Base-by-base conservation (phyloP, 805 yeast genomes). In the Saturnispora serradocipensis region DNA sequence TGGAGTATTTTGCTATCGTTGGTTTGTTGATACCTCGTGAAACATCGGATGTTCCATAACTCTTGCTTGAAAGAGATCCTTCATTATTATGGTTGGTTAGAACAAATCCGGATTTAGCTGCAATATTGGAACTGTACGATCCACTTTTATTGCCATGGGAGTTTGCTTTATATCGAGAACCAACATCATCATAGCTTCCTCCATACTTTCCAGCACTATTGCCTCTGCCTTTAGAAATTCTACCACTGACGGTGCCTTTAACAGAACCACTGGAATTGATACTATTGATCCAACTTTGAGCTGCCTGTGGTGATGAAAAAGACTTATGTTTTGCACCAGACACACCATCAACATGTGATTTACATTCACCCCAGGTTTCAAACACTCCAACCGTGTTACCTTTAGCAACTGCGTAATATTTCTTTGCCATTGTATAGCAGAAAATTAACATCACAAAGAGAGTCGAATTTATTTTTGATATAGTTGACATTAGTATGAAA, bases 351-450 rank as follows among this genome's bases (percentile, higher is more conserved):
- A 82, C 85, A 44, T 79, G 77, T 0, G 57, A 56, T 49, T 74
- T 68, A 52, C 84, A 80, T 4, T 73, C 78, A 1, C 63, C 61
- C 96, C 96, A 88, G 18, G 65, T 64, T 7, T 51, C 57, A 64
- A 68, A 88, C 1, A 88, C 70, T 0, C 95, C 96, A 1, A 67
- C 59, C 2, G 54, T 51, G 16, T 80, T 67, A 1, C 88, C 88
- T 4, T 64, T 67, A 28, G 67, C 71, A 1, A 82, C 86, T 0
- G 84, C 86, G 56, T 81, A 82, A 36, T 50, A 59, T 36, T 59
- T 59, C 53, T 49, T 57, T 5, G 47, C 51, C 51, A 49, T 49
- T 16, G 22, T 39, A 10, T 15, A 22, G 22, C 5, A 40, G 28
- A 22, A 8, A 24, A 9, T 24, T 16, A 27, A n/a, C 16, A 40